These are phyloP conservation scores for Pyricularia pennisetigena DNA, from an alignment of 2,329 filamentous ascomycete species.

Conservation along the genomic window DNA sequence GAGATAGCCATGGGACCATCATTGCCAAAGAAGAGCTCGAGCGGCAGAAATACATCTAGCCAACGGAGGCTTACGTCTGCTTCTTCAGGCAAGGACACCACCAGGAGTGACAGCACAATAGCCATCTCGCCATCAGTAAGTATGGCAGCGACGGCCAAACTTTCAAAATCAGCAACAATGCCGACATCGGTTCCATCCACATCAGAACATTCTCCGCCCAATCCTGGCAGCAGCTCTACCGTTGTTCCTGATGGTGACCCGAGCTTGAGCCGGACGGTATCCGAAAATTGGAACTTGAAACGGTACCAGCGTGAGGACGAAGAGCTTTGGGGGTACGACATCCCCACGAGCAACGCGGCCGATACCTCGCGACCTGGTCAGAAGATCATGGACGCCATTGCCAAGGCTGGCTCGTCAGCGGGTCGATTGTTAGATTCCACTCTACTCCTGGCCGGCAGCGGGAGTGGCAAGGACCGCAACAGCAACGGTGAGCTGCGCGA, in stretches of 20 bases:
- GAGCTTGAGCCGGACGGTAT: constrained; percentile 24
- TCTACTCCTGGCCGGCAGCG: constrained; percentile 16
- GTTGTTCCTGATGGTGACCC: constrained; percentile 36
- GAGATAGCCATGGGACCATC: constrained; percentile 78
- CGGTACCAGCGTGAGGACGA: constrained; percentile 84
- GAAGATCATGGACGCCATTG: constrained; percentile 46
- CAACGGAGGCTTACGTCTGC: constrained; percentile 43
- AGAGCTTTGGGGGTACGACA: constrained; percentile 61
- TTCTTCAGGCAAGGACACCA: constrained; percentile 39
- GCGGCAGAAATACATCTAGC: constrained; percentile 40
- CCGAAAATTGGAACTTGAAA: constrained; percentile 61
- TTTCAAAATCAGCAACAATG: constrained; percentile 18
- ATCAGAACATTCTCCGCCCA: constrained; percentile 19
- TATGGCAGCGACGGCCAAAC: not conserved
- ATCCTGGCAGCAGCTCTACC: constrained; percentile 30
- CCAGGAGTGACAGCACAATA: constrained; percentile 25
- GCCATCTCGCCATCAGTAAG: constrained; percentile 13
- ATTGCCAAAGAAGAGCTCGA: constrained; percentile 50
- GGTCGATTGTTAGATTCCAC: constrained; percentile 42
- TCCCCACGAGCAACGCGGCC: not conserved
- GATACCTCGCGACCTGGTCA: constrained; percentile 45
- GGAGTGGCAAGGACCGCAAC: constrained; percentile 35
- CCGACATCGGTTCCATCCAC: constrained; percentile 12
- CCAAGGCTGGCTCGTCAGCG: constrained; percentile 47
- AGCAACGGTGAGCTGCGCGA: constrained; percentile 8